These are phyloP conservation scores for Stentor roeselii DNA, from an alignment of 73 alveolate genomes.

Conservation along the genomic window DNA sequence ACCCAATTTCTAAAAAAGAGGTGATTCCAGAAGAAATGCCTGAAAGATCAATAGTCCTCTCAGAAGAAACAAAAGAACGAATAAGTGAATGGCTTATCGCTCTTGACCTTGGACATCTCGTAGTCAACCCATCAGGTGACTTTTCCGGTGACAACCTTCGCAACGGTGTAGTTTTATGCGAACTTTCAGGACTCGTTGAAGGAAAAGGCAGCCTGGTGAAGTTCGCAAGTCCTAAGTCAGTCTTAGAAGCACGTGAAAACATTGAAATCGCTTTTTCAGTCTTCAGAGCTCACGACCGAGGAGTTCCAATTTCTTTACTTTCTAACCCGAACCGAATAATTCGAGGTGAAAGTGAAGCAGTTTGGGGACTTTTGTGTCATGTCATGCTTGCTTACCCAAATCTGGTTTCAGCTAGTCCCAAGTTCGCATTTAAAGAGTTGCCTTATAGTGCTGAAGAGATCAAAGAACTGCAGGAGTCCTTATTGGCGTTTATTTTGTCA, in stretches of 20 bases:
- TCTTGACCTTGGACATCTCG: slow-evolving; percentile 7
- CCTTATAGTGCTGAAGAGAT: slow-evolving; percentile 11
- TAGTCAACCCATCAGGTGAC: background rate
- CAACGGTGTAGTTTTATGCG: slow-evolving; percentile 6
- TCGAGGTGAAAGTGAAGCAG: slow-evolving; percentile 45
- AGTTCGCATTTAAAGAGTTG: background rate
- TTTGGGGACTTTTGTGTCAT: slow-evolving; percentile 54
- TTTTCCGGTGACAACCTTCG: slow-evolving; percentile 3
- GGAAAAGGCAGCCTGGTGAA: background rate
- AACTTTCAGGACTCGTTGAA: background rate
- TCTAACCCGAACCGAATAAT: slow-evolving; percentile 35
- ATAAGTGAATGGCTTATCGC: slow-evolving; percentile 16
- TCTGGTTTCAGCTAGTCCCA: slow-evolving; percentile 29
- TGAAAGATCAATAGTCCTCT: background rate
- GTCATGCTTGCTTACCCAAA: slow-evolving; percentile 45
- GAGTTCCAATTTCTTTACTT: slow-evolving; percentile 43
- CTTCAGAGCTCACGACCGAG: slow-evolving; percentile 34
- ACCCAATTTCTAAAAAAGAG: background rate
- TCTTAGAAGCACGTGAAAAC: slow-evolving; percentile 47
- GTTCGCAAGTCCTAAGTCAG: slow-evolving; percentile 34
- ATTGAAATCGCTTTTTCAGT: slow-evolving; percentile 32
- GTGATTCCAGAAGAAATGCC: background rate
- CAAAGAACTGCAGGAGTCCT: background rate
- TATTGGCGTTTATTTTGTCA: slow-evolving; percentile 2
- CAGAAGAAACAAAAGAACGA: background rate